Evolutionary conservation across 306 rosid species (phyloP).

Genomic region (Quercus ilex): DNA sequence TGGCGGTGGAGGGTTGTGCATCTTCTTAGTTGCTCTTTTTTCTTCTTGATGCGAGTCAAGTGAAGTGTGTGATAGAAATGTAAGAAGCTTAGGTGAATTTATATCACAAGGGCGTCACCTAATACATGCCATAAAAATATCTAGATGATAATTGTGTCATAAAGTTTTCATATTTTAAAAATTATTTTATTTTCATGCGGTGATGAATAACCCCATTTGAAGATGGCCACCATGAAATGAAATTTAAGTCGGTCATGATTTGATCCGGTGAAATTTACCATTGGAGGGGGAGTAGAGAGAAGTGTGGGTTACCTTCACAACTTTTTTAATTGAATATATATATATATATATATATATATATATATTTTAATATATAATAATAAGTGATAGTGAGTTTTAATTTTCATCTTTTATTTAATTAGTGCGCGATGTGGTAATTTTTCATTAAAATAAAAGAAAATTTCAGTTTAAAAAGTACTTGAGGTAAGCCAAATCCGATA

Average conservation of each 20-base stretch:
- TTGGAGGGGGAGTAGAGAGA: accelerated
- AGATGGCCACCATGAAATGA: background rate
- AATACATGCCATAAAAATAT: background rate
- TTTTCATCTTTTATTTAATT: accelerated
- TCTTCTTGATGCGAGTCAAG: too few species aligned
- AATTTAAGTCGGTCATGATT: too few species aligned
- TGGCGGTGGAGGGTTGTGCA: conserved; percentile 20
- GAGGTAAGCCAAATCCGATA: accelerated
- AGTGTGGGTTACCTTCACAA: too few species aligned
- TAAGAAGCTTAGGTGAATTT: background rate
- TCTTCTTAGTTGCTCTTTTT: background rate
- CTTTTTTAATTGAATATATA: too few species aligned
- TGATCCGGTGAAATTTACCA: too few species aligned
- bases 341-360: too few species aligned
- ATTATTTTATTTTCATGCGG: background rate
- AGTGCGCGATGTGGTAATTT: accelerated
- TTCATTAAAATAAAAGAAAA: accelerated
- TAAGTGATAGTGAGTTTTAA: accelerated
- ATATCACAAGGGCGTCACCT: background rate
- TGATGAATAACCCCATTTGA: background rate
- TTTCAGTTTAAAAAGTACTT: accelerated
- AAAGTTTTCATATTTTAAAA: background rate
- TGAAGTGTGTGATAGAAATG: background rate
- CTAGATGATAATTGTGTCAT: background rate
- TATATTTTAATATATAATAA: too few species aligned